Evolutionary conservation across 495 filamentous ascomycete species (phyloP).

Genomic region (Podospora didyma): DNA sequence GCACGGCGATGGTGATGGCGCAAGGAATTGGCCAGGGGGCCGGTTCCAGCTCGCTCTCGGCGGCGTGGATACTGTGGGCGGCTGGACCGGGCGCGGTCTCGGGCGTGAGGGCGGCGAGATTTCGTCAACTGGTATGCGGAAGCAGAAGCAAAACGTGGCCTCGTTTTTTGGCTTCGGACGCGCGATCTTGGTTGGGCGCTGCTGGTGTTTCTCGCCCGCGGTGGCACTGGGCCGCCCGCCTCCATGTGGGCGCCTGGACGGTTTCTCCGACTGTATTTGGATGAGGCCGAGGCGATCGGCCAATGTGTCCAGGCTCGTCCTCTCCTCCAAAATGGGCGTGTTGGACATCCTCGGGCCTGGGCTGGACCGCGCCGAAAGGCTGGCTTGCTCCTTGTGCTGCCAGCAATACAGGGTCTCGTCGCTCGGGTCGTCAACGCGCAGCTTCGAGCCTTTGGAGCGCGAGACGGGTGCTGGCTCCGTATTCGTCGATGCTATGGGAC

Average conservation of each 20-base stretch:
- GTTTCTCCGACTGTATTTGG: constrained; percentile 26
- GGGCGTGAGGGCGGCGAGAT: constrained; percentile 32
- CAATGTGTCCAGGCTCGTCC: constrained; percentile 78
- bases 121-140: constrained; percentile 38
- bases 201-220: constrained; percentile 12
- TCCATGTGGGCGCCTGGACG: constrained; percentile 10
- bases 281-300: constrained; percentile 73
- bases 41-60: constrained; percentile 19
- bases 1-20: constrained; percentile 14
- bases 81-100: constrained; percentile 37
- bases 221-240: constrained; percentile 7
- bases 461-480: constrained; percentile 25
- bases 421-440: constrained; percentile 46
- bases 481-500: constrained; percentile 49
- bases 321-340: constrained; percentile 45
- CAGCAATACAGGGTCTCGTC: constrained; percentile 68
- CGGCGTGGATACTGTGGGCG: constrained; percentile 26
- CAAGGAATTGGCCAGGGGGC: constrained; percentile 16
- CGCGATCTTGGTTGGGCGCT: constrained; percentile 20
- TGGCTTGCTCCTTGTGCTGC: constrained; percentile 89
- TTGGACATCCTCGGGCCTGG: constrained; percentile 31
- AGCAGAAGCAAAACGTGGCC: constrained; percentile 41
- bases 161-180: constrained; percentile 30
- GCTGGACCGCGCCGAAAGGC: constrained; percentile 36
- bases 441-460: constrained; percentile 33